Conservation (phyloP, 2,329 filamentous ascomycete species). For the Iodosphaeria phyllophila region DNA sequence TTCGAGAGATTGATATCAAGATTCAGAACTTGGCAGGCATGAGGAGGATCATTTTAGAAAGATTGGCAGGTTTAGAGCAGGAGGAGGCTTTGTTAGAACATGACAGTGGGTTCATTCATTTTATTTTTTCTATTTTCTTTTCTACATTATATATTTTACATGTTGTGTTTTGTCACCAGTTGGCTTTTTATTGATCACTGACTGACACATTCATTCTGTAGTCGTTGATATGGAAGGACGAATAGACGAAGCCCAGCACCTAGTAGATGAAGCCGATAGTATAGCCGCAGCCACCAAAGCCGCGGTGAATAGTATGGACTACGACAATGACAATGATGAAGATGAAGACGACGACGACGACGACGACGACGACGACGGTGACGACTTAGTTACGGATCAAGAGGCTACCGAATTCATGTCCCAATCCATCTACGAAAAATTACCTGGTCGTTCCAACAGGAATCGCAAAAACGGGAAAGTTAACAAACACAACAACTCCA, state of each 20-base stretch:
- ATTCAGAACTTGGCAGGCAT: slow-evolving; percentile 85
- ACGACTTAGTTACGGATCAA: slow-evolving; percentile 30
- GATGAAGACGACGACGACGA: too few relatives aligned
- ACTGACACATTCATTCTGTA: slow-evolving; percentile 21
- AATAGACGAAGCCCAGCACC: slow-evolving; percentile 40
- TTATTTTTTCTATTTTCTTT: neutral
- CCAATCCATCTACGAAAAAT: slow-evolving; percentile 88
- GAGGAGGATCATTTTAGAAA: slow-evolving; percentile 78
- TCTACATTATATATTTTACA: slow-evolving; percentile 12
- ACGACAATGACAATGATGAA: slow-evolving; percentile 2
- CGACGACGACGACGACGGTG: slow-evolving; percentile 28
- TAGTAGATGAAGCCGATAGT: slow-evolving; percentile 38
- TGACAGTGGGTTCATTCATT: slow-evolving; percentile 42
- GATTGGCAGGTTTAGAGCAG: slow-evolving; percentile 70
- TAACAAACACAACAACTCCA: too few relatives aligned
- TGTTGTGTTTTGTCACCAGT: too few relatives aligned
- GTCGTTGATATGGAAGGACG: slow-evolving; percentile 43
- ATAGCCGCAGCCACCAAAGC: slow-evolving; percentile 30
- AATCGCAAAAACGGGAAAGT: too few relatives aligned
- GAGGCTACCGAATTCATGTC: slow-evolving; percentile 69
- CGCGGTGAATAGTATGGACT: too few relatives aligned
- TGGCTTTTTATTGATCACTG: slow-evolving; percentile 10
- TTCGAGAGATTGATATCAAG: slow-evolving; percentile 91
- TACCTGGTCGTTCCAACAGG: too few relatives aligned
- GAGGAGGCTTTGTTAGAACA: slow-evolving; percentile 83